Evolutionary conservation across 495 filamentous ascomycete species (phyloP), one percentile per base, ranked within the genome.

Genomic region (Glutinoglossum americanum): DNA sequence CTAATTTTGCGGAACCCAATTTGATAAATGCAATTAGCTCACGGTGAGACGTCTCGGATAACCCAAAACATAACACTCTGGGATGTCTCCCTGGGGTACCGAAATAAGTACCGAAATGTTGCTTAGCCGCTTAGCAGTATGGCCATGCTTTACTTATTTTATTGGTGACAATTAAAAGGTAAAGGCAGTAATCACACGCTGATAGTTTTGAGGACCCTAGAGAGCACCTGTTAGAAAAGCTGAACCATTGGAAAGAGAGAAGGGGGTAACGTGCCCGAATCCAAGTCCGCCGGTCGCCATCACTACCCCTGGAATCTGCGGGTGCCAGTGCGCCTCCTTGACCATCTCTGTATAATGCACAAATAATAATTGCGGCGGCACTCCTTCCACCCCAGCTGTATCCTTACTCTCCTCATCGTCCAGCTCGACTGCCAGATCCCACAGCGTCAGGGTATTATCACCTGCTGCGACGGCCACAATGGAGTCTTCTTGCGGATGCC

Each of bases 251-350:
- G 27, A 55, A 41, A 41, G 9, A 30, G 11, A 37, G 56, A 23
- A 61, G 51, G 53, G 17, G 62, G 5, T 41, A 33, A 66, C 71
- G 64, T 68, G 82, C 79, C 80, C 81, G 68, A 97, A 96, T 55
- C 85, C 83, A 66, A 76, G 79, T 58, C 85, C 82, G 13, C 92
- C 92, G 6, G 92, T 98, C 9, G 87, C 89, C 70, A 96, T 82
- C 27, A 96, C 71, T 23, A 77, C 78, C n/a, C 92, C 92, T 0
- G 88, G 88, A 66, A 94, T 95, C 71, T 98, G 92, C 23, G 83
- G 83, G 69, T 98, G 92, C 89, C 92, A 98, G 70, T 97, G 92
- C 54, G 84, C 70, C 68, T 98, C 92, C 77, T 96, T 97, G 55
- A 89, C 87, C 62, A 81, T 76, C 62, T 92, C 87, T 73, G 90